phyloP scores from a whole-genome alignment of 2,329 filamentous ascomycete genomes.

The Nemania sp. region DNA sequence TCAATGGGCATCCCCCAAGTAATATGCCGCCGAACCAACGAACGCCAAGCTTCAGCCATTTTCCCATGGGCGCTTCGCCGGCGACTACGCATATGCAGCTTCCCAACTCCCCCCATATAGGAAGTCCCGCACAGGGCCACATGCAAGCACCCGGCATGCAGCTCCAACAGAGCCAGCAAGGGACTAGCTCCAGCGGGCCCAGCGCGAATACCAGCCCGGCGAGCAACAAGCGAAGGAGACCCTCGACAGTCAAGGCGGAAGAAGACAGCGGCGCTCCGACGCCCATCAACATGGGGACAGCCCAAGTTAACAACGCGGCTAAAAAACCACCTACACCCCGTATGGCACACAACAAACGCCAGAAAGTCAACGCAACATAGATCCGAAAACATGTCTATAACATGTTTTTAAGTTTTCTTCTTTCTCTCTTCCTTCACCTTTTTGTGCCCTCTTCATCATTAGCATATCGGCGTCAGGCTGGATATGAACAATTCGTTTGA shows the following conservation, averaged over 20 bases:
- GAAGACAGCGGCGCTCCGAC: conserved; percentile 59
- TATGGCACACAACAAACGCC: conserved; percentile 54
- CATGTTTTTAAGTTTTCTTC: not conserved
- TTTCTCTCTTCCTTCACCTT: conserved; percentile 4
- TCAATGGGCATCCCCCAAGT: conserved; percentile 48
- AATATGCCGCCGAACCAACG: conserved; percentile 53
- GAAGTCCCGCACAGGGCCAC: conserved; percentile 64
- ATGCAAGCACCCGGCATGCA: conserved; percentile 71
- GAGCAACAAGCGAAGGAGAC: conserved; percentile 62
- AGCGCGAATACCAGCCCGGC: conserved; percentile 70
- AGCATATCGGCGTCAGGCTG: conserved; percentile 38
- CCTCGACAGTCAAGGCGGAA: conserved; percentile 62
- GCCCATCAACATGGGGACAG: conserved; percentile 46
- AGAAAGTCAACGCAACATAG: conserved; percentile 50
- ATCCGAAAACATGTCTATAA: not conserved
- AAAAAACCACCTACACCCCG: conserved; percentile 59
- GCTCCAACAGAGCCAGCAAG: conserved; percentile 69
- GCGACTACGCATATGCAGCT: conserved; percentile 63
- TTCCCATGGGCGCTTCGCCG: conserved; percentile 63
- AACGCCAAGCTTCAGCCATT: conserved; percentile 61
- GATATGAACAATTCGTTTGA: conserved; percentile 31
- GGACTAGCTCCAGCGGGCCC: conserved; percentile 67
- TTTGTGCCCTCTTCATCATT: conserved; percentile 15
- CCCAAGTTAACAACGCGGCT: conserved; percentile 57
- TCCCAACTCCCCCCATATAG: conserved; percentile 64